A percentile compares a stretch with the other conserved stretches of the same genome.
Evolutionary conservation across 1,284 basidiomycete genomes (phyloP).

Genomic region (Fomitopsis pinicola): DNA sequence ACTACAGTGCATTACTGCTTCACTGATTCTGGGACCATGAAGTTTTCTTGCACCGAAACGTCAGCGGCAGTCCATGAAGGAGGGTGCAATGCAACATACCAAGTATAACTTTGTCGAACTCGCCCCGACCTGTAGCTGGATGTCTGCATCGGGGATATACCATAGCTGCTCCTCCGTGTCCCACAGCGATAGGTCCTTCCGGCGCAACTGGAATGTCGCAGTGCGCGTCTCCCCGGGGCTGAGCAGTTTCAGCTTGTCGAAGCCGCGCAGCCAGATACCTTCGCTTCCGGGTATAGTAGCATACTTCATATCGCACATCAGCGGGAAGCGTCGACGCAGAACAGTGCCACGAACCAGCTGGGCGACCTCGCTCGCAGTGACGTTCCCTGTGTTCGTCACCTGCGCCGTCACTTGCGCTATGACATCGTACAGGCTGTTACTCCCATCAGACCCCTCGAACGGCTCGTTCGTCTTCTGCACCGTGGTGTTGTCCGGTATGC

Average conservation of each 20-base stretch:
- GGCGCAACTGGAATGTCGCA: constrained; percentile 53
- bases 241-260: constrained; percentile 49
- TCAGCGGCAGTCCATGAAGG: background rate
- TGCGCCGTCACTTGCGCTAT: constrained; percentile 26
- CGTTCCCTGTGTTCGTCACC: constrained; percentile 31
- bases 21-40: too few species aligned
- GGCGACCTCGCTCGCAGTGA: constrained; percentile 30
- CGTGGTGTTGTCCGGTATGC: background rate
- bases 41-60: background rate
- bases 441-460: constrained; percentile 22
- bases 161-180: constrained; percentile 24
- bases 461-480: constrained; percentile 20
- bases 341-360: background rate
- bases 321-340: too few species aligned
- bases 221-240: constrained; percentile 40
- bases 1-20: too few species aligned
- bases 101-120: constrained; percentile 23
- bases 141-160: constrained; percentile 20
- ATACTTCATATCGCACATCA: constrained; percentile 51
- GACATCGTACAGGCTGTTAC: constrained; percentile 22
- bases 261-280: constrained; percentile 57
- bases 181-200: constrained; percentile 49
- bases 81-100: background rate
- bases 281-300: constrained; percentile 27
- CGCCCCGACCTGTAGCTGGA: constrained; percentile 26